Base-by-base conservation (phyloP, 208 protist species). In the Spongospora subterranea region DNA sequence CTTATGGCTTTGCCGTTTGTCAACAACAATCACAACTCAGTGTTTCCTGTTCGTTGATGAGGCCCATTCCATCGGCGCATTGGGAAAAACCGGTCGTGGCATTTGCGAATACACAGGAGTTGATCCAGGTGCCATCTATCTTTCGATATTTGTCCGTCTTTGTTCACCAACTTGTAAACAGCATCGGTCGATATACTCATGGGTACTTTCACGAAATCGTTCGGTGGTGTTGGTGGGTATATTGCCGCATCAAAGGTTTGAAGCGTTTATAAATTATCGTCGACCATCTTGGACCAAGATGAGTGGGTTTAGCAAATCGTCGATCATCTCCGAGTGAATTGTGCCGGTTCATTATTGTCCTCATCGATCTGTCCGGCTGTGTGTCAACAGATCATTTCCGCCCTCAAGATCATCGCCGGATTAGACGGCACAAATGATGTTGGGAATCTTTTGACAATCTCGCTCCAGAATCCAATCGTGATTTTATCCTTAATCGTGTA, bases 161-260 rank as follows among this genome's bases (percentile, higher is more conserved):
- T 20, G 41, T 43, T 6, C 20, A 20, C 45, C 20, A 6, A 46
- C 6, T 46, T 6, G 13, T 24, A 46, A n/a, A 6, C 20, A 20
- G 43, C 53, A 11, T 91, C 95, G 35, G 91, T 95, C 0, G 93
- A 95, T 89, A 77, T 95, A 53, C 88, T 94, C 64, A 95, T 95
- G 94, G 94, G 94, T 32, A 95, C 94, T 0, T 95, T 95, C 91
- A 94, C 94, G 45, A 95, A 95, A 88, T 94, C 93, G 41, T 95
- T 95, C 60, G 94, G 93, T 60, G 93, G 92, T 11, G 91, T 92
- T 24, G 94, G 94, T 43, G 94, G 94, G 0, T 95, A 95, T 91
- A 92, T 95, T 35, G 94, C 94, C 41, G 92, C 77, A 1, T 82
- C 71, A 20, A 6, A 6, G n/a, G 71, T 82, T 40, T 40, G 40